phyloP scores from a whole-genome alignment of 805 yeast species.

The Candida loeiensis region DNA sequence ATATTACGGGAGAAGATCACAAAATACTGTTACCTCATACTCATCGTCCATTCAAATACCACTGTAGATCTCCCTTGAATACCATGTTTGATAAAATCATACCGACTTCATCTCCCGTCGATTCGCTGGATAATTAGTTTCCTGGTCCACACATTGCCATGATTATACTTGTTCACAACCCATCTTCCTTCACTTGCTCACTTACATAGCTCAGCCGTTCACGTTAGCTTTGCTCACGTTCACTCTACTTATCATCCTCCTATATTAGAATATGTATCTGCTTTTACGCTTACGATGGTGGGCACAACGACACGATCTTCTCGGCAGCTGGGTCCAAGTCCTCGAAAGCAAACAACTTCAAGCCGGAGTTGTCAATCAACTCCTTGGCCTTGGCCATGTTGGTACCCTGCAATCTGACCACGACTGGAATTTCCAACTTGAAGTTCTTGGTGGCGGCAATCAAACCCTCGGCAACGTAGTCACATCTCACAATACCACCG shows the following conservation, averaged over 20 bases:
- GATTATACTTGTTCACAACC: no score
- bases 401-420: slow-evolving; percentile 98
- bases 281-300: slow-evolving; percentile 14
- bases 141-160: no score
- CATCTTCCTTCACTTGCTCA: background rate
- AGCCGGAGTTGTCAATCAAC: slow-evolving; percentile 81
- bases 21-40: no score
- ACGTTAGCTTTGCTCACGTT: no score
- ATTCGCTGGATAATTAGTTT: no score
- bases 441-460: slow-evolving; percentile 92
- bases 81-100: no score
- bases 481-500: slow-evolving; percentile 99
- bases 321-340: slow-evolving; percentile 97
- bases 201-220: no score
- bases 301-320: slow-evolving; percentile 77
- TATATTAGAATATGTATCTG: background rate
- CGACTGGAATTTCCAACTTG: slow-evolving; percentile 88
- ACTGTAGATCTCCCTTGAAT: no score
- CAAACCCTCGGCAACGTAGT: slow-evolving; percentile 96
- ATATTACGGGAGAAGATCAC: no score
- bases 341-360: slow-evolving; percentile 85
- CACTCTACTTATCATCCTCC: background rate
- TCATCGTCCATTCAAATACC: no score
- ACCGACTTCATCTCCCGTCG: no score
- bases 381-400: slow-evolving; percentile 86